Percentiles rank a stretch among this genome's conserved stretches.
These are phyloP conservation scores for Gossypium rotundifolium DNA, from an alignment of 345 rosid species.

Conservation along the genomic window DNA sequence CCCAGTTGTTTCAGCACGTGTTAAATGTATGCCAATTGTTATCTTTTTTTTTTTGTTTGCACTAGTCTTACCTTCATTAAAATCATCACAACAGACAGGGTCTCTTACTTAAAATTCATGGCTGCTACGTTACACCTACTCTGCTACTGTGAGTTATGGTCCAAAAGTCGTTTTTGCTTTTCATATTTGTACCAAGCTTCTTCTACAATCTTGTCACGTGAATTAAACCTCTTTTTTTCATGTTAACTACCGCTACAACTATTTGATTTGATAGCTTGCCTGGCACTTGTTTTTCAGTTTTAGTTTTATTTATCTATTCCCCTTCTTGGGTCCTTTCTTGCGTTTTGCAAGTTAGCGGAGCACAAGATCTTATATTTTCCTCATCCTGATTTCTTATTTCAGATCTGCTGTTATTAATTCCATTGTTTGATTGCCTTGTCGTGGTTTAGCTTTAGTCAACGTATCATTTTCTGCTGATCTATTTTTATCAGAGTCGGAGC, in stretches of 20 bases:
- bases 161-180: background rate
- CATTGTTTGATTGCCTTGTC: background rate
- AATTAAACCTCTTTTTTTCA: background rate
- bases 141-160: background rate
- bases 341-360: background rate
- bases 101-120: background rate
- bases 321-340: background rate
- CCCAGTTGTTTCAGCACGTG: background rate
- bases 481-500: background rate
- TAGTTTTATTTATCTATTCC: background rate
- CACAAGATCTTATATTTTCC: background rate
- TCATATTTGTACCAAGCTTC: background rate
- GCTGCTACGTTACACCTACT: background rate
- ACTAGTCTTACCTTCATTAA: background rate
- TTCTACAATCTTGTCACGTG: background rate
- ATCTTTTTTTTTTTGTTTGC: no score
- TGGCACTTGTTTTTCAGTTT: background rate
- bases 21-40: background rate
- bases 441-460: background rate
- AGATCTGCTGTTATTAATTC: background rate
- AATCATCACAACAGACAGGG: no score
- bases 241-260: background rate
- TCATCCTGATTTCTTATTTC: background rate
- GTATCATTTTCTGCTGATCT: background rate
- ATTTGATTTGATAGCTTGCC: background rate